These are phyloP conservation scores for Colletotrichum magnum DNA, from an alignment of 2,329 filamentous ascomycete genomes.

Conservation along the genomic window DNA sequence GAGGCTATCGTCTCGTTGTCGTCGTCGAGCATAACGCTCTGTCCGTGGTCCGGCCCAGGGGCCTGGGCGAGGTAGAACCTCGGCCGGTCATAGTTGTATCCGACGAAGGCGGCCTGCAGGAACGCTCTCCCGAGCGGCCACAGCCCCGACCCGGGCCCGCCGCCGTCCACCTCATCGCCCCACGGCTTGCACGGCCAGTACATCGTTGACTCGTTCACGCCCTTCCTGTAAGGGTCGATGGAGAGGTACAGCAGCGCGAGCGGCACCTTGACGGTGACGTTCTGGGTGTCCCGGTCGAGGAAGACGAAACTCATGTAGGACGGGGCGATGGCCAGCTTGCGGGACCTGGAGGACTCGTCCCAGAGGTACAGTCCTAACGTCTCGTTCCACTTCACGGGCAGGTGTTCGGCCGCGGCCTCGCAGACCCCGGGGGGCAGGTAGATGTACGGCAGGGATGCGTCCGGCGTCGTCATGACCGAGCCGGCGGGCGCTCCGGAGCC, in stretches of 20 bases:
- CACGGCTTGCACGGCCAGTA: too few relatives aligned
- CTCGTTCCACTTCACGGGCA: background rate
- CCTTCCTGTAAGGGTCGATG: too few relatives aligned
- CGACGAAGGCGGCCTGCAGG: too few relatives aligned
- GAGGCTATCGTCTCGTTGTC: background rate
- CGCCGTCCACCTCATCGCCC: too few relatives aligned
- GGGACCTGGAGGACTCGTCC: background rate
- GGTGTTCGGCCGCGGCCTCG: background rate
- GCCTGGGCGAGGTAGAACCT: too few relatives aligned
- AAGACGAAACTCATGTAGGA: conserved; percentile 15
- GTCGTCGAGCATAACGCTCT: background rate
- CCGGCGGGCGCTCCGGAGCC: too few relatives aligned
- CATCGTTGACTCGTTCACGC: too few relatives aligned
- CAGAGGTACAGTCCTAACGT: conserved; percentile 1
- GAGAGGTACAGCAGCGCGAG: too few relatives aligned
- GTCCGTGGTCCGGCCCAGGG: background rate
- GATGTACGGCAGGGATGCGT: background rate
- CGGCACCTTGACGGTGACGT: conserved; percentile 4
- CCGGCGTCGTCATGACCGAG: background rate
- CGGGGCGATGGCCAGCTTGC: background rate
- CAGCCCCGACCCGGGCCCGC: too few relatives aligned
- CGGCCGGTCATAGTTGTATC: too few relatives aligned
- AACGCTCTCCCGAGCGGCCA: too few relatives aligned
- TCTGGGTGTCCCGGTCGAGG: background rate
- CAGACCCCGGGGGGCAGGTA: conserved; percentile 1